Percentiles rank a stretch among this genome's conserved stretches.
Conservation (phyloP, 1,139 yeast genomes). For the Meyerozyma smithsonii region DNA sequence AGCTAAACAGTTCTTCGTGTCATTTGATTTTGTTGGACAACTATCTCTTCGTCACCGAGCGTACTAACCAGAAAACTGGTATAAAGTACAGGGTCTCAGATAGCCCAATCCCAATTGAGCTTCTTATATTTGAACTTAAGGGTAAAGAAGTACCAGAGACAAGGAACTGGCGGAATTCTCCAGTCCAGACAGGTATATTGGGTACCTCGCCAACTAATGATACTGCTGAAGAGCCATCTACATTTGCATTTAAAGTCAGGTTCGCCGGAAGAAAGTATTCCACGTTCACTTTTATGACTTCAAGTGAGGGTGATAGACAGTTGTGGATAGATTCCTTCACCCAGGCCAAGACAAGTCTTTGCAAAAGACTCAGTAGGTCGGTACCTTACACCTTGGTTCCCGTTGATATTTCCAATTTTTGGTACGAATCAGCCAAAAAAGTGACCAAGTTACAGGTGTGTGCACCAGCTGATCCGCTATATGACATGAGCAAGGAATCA, state of each 20-base stretch:
- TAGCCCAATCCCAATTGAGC: conserved; percentile 58
- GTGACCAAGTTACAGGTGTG: conserved; percentile 57
- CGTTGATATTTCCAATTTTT: conserved; percentile 59
- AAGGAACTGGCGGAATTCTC: background rate
- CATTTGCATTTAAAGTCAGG: conserved; percentile 36
- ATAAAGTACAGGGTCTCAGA: conserved; percentile 42
- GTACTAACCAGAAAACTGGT: conserved; percentile 19
- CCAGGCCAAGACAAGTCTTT: conserved; percentile 50
- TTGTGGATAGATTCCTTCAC: conserved; percentile 58
- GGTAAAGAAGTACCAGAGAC: conserved; percentile 16
- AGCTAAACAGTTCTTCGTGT: conserved; percentile 43
- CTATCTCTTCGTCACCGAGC: conserved; percentile 63
- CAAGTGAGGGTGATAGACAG: conserved; percentile 49
- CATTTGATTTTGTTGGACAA: conserved; percentile 70
- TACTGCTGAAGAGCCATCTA: conserved; percentile 37
- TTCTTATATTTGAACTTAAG: conserved; percentile 48
- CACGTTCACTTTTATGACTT: conserved; percentile 53
- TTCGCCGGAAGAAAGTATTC: conserved; percentile 42
- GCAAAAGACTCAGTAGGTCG: conserved; percentile 36
- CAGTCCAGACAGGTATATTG: background rate
- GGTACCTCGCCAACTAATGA: conserved; percentile 8
- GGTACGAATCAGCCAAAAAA: conserved; percentile 53
- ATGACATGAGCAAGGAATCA: conserved; percentile 17
- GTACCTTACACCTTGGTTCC: conserved; percentile 55
- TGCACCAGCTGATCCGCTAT: conserved; percentile 61